These are phyloP conservation scores for Boletus rex-veris DNA, from an alignment of 768 basidiomycete species.

Conservation along the genomic window DNA sequence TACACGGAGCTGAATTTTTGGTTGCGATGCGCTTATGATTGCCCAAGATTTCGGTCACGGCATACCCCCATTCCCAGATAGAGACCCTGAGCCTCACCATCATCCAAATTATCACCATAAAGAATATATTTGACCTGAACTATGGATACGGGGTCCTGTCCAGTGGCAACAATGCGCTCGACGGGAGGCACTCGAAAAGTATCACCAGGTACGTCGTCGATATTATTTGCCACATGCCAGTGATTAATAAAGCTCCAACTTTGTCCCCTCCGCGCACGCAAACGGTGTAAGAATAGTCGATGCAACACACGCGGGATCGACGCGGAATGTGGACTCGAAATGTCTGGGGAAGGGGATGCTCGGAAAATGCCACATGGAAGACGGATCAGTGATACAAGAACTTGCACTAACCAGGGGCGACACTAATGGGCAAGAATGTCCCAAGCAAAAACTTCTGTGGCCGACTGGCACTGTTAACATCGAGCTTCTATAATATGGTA, in stretches of 20 bases:
- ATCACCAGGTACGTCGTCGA: not conserved
- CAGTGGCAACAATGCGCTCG: not conserved
- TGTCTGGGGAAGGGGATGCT: not conserved
- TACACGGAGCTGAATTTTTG: too few species aligned
- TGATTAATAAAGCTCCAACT: not conserved
- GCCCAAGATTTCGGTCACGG: not conserved
- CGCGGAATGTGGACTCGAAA: not conserved
- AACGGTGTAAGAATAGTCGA: not conserved
- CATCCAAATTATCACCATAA: too few species aligned
- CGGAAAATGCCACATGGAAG: not conserved
- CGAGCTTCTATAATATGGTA: not conserved
- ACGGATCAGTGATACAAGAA: not conserved
- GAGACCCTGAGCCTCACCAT: not conserved
- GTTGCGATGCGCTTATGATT: not conserved
- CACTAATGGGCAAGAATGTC: not conserved
- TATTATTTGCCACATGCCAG: not conserved
- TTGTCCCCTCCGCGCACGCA: not conserved
- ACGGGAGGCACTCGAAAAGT: not conserved
- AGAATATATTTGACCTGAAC: not conserved
- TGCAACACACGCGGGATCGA: slow-evolving; percentile 6
- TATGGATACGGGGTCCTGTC: not conserved
- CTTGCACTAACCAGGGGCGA: not conserved
- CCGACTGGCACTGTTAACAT: not conserved
- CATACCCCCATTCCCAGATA: not conserved
- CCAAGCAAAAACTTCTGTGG: not conserved